Base-by-base conservation (phyloP, 2,329 filamentous ascomycete species). In the Lecanicillium sp. region DNA sequence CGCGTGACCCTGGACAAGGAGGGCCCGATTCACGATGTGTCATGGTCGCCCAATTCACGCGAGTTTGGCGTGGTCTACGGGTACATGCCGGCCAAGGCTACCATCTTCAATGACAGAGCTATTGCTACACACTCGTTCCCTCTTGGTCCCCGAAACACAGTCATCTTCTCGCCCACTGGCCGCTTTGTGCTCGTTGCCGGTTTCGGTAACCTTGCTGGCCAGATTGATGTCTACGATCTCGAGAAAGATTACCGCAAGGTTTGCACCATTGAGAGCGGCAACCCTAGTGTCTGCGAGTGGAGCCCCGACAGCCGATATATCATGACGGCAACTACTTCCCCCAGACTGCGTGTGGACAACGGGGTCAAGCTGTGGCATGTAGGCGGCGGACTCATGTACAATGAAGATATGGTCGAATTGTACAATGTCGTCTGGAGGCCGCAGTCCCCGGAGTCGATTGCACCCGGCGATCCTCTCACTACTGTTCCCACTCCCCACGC, bases 61-160 rank as follows among this genome's bases (percentile, higher is more conserved):
- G 90, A 96, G 63, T 98, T 98, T 55, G 90, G 88, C 56, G 92
- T 98, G 22, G 82, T 95, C 13, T 98, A 98, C 58, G 92, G 92
- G 45, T 96, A 86, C 63, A 96, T 95, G 88, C 92, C 92, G n/a
- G 86, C 92, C 40, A 96, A 96, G 73, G 92, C 90, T 4, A 95
- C 90, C 50, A 92, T 98, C 50, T 98, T 96, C 76, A 95, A 95
- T 62, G 78, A 83, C 52, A 82, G 86, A 46, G 92, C 85, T 45
- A 75, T 88, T 43, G 72, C 83, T 15, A 83, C 83, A 42, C 86
- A 95, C 64, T 85, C 75, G 43, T 95, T 98, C 64, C 78, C 87
- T 37, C 73, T 95, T 38, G 83, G 72, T 3, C 92, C 92, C 11
- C 83, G 92, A 54, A 98, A 98, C 66, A 96, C 90, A 37, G 92